Conservation (phyloP, 331 rosid species). For the Acacia pycnantha region DNA sequence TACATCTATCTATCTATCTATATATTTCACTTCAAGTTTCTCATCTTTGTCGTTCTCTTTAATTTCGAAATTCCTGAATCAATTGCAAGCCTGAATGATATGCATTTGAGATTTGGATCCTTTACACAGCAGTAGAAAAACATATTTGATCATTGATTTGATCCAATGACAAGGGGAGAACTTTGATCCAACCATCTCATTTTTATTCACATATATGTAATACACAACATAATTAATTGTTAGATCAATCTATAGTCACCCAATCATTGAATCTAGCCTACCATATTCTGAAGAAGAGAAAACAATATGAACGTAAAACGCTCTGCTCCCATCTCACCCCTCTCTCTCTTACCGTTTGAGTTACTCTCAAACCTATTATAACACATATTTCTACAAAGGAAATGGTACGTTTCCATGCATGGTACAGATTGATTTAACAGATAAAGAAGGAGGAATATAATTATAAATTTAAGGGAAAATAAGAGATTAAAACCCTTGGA, state of each 20-base stretch:
- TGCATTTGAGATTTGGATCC: neutral
- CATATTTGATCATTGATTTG: neutral
- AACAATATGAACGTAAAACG: neutral
- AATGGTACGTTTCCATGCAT: neutral
- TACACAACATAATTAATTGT: neutral
- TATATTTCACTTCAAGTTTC: neutral
- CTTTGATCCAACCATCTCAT: neutral
- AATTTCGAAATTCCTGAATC: neutral
- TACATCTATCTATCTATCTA: too few species aligned
- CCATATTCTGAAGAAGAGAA: neutral
- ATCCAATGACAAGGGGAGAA: neutral
- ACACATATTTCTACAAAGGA: neutral
- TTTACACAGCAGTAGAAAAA: neutral
- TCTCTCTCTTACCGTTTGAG: neutral
- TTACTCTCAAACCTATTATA: neutral
- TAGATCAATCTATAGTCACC: neutral
- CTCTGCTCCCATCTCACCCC: neutral
- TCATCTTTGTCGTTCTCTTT: neutral
- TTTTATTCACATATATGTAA: neutral
- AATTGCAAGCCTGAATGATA: neutral
- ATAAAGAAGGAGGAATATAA: neutral
- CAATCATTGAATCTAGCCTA: neutral
- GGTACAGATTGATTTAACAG: neutral
- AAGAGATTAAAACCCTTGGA: slow-evolving; percentile 36
- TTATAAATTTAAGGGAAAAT: neutral